Base-by-base conservation (phyloP, 768 basidiomycete species). In the Fistulinella prunicolor region DNA sequence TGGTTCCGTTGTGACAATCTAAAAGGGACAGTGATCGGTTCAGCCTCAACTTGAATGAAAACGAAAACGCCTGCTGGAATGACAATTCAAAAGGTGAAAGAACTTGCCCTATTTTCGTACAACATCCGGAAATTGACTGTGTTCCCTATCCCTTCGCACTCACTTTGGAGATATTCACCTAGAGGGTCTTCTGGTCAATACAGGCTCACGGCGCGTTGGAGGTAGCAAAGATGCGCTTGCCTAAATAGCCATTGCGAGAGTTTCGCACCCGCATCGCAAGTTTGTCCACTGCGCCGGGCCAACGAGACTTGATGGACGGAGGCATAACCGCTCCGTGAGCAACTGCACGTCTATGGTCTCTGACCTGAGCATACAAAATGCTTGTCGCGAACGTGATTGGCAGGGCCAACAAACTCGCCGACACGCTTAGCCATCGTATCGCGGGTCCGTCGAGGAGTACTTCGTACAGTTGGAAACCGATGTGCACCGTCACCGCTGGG, bases 281-380 rank as follows among this genome's bases (percentile, higher is more conserved):
- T 16, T 79, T 54, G 50, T 81, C 80, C 4, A 77, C n/a, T 49
- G 74, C 77, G 21, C 77, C 79, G 7, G 71, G 63, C 58, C 53
- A 66, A 34, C 63, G 72, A 0, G 75, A 76, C 22, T 58, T 50
- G 1, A 66, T 58, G 16, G 50, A 61, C 1, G 76, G 77, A 0
- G 74, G 61, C n/a, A 76, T 60, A 9, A 73, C 71, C 23, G 80
- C 80, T 3, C 79, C 80, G 20, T 70, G 40, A 1, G 63, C 61
- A 7, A 69, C 69, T 6, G 81, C 81, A 12, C 66, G 60, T 9
- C 73, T 67, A 28, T 57, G 66, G 13, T 77, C 61, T 10, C 74
- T 72, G 3, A 80, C 77, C 1, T 57, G 42, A 36, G 82, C 67
- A 49, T 79, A 83, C 43, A 74, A 6, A 0, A 68, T 45, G 13